Base-by-base conservation (phyloP, 2,329 filamentous ascomycete genomes). In the Cephalotrichum gorgonifer region DNA sequence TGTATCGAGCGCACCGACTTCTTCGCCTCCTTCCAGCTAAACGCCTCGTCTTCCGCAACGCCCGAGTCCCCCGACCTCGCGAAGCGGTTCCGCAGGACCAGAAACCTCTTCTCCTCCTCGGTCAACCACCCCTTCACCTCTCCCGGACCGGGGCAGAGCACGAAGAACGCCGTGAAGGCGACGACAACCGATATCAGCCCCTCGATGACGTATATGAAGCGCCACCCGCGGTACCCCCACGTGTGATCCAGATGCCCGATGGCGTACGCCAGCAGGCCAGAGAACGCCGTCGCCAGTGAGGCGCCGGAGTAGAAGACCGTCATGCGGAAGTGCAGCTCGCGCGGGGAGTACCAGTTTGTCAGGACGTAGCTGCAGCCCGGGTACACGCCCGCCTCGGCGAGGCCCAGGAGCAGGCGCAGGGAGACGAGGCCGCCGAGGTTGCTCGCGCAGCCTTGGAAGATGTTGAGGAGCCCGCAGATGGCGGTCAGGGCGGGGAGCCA, bases 401-500 rank as follows among this genome's bases (percentile, higher is more conserved):
- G n/a, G n/a, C n/a, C n/a, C n/a, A n/a, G n/a, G n/a, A n/a, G n/a
- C n/a, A n/a, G n/a, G n/a, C n/a, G n/a, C n/a, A n/a, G n/a, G n/a
- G n/a, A n/a, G n/a, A n/a, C n/a, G n/a, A n/a, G n/a, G n/a, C n/a
- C n/a, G n/a, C n/a, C n/a, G n/a, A n/a, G n/a, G n/a, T n/a, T n/a
- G n/a, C n/a, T n/a, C 11, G 52, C 33, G 42, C 48, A 50, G 2
- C 54, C 54, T 11, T 51, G 52, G 23, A 51, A 55, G 43, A 55
- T 33, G n/a, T 15, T 15, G 12, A 33, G 30, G n/a, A n/a, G n/a
- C n/a, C n/a, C n/a, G 8, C 12, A 11, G 12, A 33, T 33, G 5
- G n/a, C 12, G 4, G n/a, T 33, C 4, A 66, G 58, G 12, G 59
- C 55, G 0, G 64, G 62, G 4, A 70, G 55, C 58, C 61, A 66